These are phyloP conservation scores for Metschnikowia shivogae DNA, from an alignment of 805 yeast genomes.

Conservation along the genomic window DNA sequence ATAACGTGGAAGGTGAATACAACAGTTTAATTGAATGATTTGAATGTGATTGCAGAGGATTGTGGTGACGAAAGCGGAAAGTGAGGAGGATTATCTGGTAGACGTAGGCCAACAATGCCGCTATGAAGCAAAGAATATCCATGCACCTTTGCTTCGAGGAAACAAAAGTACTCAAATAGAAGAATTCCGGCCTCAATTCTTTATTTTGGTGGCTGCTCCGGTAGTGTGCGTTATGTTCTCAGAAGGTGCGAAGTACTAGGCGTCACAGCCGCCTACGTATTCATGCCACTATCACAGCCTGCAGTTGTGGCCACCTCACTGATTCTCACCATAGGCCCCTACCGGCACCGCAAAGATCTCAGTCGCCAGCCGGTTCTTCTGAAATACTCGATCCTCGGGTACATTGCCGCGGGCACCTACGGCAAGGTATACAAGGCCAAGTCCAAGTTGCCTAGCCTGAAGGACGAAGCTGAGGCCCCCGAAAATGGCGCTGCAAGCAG, in stretches of 20 bases:
- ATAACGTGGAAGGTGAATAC: no score
- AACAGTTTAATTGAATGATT: no score
- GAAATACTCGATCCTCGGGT: constrained; percentile 84
- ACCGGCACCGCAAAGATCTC: constrained; percentile 52
- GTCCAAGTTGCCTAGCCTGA: constrained; percentile 25
- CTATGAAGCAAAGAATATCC: no score
- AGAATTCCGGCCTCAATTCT: no score
- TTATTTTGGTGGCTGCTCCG: no score
- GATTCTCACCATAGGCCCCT: constrained; percentile 40
- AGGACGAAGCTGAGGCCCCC: constrained; percentile 9
- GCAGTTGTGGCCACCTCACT: constrained; percentile 37
- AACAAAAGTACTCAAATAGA: no score
- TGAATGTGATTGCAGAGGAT: no score
- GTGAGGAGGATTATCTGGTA: neutral
- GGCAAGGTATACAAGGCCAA: constrained; percentile 92
- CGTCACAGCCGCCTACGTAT: neutral
- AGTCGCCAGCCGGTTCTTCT: constrained; percentile 71
- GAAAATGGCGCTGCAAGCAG: neutral
- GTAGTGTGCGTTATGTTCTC: neutral
- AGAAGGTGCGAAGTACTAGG: neutral
- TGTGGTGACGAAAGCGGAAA: neutral
- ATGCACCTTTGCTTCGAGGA: no score
- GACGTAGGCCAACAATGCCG: neutral
- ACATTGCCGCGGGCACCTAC: constrained; percentile 97
- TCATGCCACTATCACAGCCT: constrained; percentile 16